These are phyloP conservation scores for Beauveria sp. DNA, from an alignment of 2,329 filamentous ascomycete species.

Conservation along the genomic window DNA sequence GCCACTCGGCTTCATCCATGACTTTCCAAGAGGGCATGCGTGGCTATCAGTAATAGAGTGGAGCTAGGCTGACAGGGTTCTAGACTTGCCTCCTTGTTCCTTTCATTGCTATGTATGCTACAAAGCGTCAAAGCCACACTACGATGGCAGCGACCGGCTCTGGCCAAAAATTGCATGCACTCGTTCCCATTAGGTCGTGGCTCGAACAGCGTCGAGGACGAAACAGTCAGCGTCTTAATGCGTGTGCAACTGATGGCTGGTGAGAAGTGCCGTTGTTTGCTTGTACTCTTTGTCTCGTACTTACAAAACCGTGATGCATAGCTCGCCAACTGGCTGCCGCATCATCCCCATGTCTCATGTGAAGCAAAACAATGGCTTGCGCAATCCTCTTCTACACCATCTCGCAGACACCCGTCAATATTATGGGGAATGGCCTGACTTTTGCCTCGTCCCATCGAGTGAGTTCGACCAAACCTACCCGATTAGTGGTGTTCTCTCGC, in stretches of 20 bases:
- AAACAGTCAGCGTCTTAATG: too few relatives aligned
- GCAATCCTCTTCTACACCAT: neutral
- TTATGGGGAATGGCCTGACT: slow-evolving; percentile 11
- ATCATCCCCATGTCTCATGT: neutral
- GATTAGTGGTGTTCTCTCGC: neutral
- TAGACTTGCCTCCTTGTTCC: neutral
- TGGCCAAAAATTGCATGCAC: too few relatives aligned
- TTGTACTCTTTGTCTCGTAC: neutral
- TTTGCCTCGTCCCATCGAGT: neutral
- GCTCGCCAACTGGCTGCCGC: neutral
- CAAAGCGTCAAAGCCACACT: too few relatives aligned
- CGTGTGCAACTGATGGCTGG: too few relatives aligned
- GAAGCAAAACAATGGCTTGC: neutral
- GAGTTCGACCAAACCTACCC: neutral
- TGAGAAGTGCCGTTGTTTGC: too few relatives aligned
- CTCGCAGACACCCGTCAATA: neutral
- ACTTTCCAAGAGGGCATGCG: neutral
- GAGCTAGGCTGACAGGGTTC: neutral
- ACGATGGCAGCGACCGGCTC: too few relatives aligned
- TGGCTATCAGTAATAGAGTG: neutral
- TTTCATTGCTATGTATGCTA: too few relatives aligned
- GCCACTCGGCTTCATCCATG: neutral
- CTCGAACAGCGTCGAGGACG: too few relatives aligned
- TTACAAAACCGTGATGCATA: neutral
- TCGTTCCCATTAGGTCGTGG: too few relatives aligned